Conservation (phyloP, 176 grass and related monocot genomes). For the Musa schizocarpa region DNA sequence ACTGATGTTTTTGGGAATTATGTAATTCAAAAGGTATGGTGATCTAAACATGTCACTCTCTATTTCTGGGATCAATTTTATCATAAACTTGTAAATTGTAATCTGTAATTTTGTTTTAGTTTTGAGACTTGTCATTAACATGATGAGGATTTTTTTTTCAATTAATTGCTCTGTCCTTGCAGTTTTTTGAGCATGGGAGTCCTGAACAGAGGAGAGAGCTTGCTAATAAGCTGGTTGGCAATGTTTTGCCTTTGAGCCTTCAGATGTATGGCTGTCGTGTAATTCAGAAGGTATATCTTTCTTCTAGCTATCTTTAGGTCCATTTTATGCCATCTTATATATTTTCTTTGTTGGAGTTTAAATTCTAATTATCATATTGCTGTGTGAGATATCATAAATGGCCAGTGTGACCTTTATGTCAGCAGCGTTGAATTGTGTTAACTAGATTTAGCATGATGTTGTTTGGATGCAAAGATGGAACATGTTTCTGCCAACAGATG, state of each 20-base stretch:
- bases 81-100: too few relatives aligned
- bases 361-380: background rate
- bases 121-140: constrained; percentile 8
- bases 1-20: constrained; percentile 98
- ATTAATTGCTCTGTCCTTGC: constrained; percentile 15
- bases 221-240: constrained; percentile 74
- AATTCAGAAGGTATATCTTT: constrained; percentile 79
- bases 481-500: background rate
- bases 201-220: constrained; percentile 84
- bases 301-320: background rate
- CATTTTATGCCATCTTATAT: background rate
- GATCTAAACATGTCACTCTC: background rate
- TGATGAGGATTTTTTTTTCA: constrained; percentile 5
- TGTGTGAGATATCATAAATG: too few relatives aligned
- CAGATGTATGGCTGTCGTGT: constrained; percentile 99
- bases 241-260: constrained; percentile 82
- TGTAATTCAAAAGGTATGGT: constrained; percentile 94
- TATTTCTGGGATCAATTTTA: background rate
- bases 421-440: background rate
- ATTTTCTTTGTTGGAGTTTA: background rate
- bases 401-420: background rate
- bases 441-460: background rate
- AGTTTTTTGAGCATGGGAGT: constrained; percentile 97
- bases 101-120: background rate
- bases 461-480: background rate